These are phyloP conservation scores for Sporothrix globosa DNA, from an alignment of 2,329 filamentous ascomycete genomes.

Conservation along the genomic window DNA sequence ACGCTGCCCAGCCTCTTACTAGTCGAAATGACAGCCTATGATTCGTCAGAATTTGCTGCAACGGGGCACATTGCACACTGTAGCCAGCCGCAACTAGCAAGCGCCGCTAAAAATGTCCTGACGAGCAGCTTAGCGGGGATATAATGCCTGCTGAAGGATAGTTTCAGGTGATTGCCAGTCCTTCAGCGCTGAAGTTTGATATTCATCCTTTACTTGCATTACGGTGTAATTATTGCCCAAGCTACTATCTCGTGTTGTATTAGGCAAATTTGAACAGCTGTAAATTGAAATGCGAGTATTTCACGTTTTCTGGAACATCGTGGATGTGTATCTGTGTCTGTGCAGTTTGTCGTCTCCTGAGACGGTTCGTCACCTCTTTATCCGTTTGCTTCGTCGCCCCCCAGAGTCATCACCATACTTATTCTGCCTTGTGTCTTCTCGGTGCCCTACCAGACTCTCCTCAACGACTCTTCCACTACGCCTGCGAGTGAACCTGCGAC, in stretches of 20 bases:
- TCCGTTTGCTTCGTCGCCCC: too few relatives aligned
- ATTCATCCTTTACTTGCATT: too few relatives aligned
- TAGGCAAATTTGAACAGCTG: too few relatives aligned
- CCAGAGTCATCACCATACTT: neutral
- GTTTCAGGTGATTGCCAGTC: too few relatives aligned
- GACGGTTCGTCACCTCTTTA: too few relatives aligned
- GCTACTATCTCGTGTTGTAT: too few relatives aligned
- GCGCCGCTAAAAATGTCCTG: neutral
- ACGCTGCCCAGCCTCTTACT: slow-evolving; percentile 8
- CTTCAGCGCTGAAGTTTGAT: too few relatives aligned
- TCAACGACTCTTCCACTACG: neutral
- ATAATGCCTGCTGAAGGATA: neutral
- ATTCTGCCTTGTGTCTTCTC: neutral
- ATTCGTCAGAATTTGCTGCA: neutral
- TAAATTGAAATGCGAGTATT: too few relatives aligned
- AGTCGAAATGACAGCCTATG: neutral
- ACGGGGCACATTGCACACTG: neutral
- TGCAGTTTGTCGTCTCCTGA: too few relatives aligned
- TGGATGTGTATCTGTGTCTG: too few relatives aligned
- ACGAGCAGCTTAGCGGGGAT: neutral
- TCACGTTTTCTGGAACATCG: too few relatives aligned
- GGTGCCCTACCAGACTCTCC: neutral
- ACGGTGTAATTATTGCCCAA: too few relatives aligned
- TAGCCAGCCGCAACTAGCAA: neutral
- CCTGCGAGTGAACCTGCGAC: slow-evolving; percentile 33